phyloP scores from a whole-genome alignment of 202 grass and related monocot genomes.

The Panicum virgatum region DNA sequence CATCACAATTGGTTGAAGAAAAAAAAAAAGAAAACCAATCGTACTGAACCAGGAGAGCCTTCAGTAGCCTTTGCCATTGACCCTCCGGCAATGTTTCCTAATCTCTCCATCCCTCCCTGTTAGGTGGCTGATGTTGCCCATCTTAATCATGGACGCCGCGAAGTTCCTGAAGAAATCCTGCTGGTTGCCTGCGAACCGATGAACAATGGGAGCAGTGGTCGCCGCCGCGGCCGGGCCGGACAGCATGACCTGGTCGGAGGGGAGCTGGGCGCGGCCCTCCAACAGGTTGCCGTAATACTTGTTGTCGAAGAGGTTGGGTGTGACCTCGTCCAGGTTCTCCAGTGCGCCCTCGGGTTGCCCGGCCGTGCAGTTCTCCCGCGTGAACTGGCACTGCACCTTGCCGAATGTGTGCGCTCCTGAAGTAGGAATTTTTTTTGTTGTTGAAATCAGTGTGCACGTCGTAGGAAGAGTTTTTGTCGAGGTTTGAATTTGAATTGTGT shows the following conservation, averaged over 20 bases:
- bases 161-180: constrained; percentile 19
- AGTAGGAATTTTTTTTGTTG: neutral
- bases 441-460: neutral
- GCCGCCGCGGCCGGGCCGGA: neutral
- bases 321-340: constrained; percentile 27
- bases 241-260: constrained; percentile 15
- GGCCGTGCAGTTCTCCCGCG: neutral
- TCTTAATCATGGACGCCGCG: constrained; percentile 25
- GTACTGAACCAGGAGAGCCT: neutral
- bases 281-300: constrained; percentile 24
- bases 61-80: constrained; percentile 13
- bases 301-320: constrained; percentile 16
- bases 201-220: constrained; percentile 10
- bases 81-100: neutral
- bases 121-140: constrained; percentile 11
- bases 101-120: constrained; percentile 10
- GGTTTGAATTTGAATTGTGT: neutral
- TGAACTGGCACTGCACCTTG: constrained; percentile 6
- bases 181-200: constrained; percentile 1
- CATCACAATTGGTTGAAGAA: neutral
- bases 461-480: neutral
- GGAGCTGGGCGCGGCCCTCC: neutral
- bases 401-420: neutral
- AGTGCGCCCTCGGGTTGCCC: neutral
- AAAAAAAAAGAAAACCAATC: neutral